A percentile compares a stretch with the other conserved stretches of the same genome.
These are phyloP conservation scores for Coprinopsis marcescibilis DNA, from an alignment of 768 basidiomycete genomes.

Conservation along the genomic window DNA sequence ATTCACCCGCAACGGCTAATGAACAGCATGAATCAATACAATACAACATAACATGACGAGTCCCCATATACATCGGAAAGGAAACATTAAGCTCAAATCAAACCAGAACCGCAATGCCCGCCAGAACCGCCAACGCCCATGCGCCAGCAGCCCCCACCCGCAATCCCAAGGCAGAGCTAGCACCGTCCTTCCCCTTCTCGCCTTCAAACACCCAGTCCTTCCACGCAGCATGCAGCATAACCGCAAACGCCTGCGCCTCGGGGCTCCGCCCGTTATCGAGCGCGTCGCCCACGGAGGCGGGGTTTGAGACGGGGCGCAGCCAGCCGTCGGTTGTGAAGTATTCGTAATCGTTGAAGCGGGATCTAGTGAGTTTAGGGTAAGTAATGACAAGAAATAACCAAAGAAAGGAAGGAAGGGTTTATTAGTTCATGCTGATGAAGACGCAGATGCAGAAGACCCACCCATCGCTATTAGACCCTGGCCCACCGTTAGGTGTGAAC, in stretches of 20 bases:
- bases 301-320: conserved; percentile 73
- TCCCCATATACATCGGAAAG: too few species aligned
- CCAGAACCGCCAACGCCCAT: too few species aligned
- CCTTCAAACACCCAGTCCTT: conserved; percentile 65
- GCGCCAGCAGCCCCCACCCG: too few species aligned
- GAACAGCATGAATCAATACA: too few species aligned
- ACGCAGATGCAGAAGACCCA: conserved; percentile 9
- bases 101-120: too few species aligned
- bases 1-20: too few species aligned
- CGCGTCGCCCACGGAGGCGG: conserved; percentile 38
- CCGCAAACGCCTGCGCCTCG: conserved; percentile 75
- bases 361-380: not conserved
- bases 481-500: conserved; percentile 16
- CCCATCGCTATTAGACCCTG: not conserved
- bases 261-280: conserved; percentile 51
- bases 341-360: conserved; percentile 18
- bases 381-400: too few species aligned
- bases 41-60: too few species aligned
- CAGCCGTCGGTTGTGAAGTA: conserved; percentile 60
- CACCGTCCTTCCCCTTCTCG: conserved; percentile 37
- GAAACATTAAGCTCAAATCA: too few species aligned
- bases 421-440: conserved; percentile 6
- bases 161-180: too few species aligned
- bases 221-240: conserved; percentile 71
- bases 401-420: too few species aligned